Percentiles rank a stretch among this genome's conserved stretches.
Conservation (phyloP, 2,329 filamentous ascomycete genomes). For the Sclerotinia borealis region DNA sequence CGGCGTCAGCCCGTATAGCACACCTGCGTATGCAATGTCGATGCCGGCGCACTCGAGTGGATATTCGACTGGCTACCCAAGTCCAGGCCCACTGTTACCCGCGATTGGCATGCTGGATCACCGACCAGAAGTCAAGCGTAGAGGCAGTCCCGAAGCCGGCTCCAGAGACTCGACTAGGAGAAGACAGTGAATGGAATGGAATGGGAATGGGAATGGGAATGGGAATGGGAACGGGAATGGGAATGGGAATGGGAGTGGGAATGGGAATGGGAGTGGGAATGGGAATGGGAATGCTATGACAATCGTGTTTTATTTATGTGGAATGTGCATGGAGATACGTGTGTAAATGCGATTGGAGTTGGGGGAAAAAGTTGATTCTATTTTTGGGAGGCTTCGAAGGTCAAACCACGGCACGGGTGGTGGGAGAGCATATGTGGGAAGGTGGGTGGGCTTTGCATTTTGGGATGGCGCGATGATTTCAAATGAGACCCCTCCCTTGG, state of each 20-base stretch:
- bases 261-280: too few relatives aligned
- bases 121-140: conserved; percentile 41
- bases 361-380: neutral
- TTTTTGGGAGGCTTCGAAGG: neutral
- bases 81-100: conserved; percentile 38
- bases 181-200: conserved; percentile 30
- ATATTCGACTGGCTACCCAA: conserved; percentile 29
- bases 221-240: too few relatives aligned
- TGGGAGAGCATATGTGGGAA: conserved; percentile 4
- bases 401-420: neutral
- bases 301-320: too few relatives aligned
- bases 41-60: conserved; percentile 19
- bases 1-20: conserved; percentile 54
- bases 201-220: too few relatives aligned
- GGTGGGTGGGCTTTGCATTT: conserved; percentile 8
- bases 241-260: too few relatives aligned
- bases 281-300: too few relatives aligned
- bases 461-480: conserved; percentile 6
- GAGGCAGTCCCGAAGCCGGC: conserved; percentile 44
- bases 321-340: neutral
- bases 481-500: neutral
- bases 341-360: conserved; percentile 1
- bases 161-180: conserved; percentile 43
- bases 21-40: conserved; percentile 46
- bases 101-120: conserved; percentile 24